Percentiles rank a stretch among this genome's conserved stretches.
Evolutionary conservation across 352 stramenopile species (phyloP).

Genomic region (Pythium pyrilobum): DNA sequence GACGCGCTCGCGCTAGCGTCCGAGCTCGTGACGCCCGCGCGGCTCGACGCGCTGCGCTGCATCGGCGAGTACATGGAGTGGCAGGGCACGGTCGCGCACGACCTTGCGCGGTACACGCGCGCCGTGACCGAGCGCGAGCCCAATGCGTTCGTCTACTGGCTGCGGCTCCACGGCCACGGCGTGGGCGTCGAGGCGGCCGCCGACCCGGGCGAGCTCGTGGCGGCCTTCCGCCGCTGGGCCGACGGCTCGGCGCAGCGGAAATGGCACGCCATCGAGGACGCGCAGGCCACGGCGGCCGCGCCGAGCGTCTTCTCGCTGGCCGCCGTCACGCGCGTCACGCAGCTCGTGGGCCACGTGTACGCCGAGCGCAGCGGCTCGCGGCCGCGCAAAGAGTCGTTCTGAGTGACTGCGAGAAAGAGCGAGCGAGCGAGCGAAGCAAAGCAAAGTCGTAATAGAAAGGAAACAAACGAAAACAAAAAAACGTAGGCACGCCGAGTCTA

Average conservation of each 20-base stretch:
- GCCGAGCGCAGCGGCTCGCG: constrained; percentile 29
- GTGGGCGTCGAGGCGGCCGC: not conserved
- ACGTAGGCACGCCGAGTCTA: not conserved
- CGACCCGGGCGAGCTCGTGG: constrained; percentile 28
- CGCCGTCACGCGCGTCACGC: constrained; percentile 37
- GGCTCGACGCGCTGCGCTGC: constrained; percentile 50
- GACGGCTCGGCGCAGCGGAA: constrained; percentile 30
- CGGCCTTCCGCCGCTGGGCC: constrained; percentile 41
- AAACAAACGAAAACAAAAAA: not conserved
- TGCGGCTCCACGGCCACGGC: constrained; percentile 31
- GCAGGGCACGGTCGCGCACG: constrained; percentile 79
- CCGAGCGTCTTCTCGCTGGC: constrained; percentile 8
- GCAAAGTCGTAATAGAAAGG: not conserved
- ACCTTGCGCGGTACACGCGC: constrained; percentile 63
- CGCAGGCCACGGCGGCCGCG: constrained; percentile 24
- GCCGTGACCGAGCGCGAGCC: constrained; percentile 55
- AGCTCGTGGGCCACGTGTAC: constrained; percentile 64
- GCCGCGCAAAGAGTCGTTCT: constrained; percentile 17
- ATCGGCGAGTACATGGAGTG: constrained; percentile 85
- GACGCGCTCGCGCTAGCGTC: constrained; percentile 57
- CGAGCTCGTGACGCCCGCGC: constrained; percentile 50
- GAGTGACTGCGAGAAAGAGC: not conserved
- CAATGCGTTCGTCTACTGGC: constrained; percentile 77
- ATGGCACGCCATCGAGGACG: constrained; percentile 38
- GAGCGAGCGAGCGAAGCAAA: no score